Evolutionary conservation across 2,329 filamentous ascomycete species (phyloP).

Genomic region (Albophoma yamanashiensis): DNA sequence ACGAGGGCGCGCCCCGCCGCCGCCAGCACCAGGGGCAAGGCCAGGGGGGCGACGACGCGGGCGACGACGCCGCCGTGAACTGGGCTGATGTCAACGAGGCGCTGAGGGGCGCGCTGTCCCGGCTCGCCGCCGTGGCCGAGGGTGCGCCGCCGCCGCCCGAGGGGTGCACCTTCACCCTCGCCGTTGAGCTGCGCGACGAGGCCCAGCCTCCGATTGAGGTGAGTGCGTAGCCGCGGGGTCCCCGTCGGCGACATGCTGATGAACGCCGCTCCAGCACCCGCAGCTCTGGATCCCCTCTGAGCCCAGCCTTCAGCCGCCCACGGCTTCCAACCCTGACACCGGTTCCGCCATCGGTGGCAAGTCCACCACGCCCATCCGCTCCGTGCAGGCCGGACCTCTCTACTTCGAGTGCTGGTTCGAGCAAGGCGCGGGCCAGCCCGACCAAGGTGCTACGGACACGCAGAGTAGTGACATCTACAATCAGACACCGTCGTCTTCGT

Average conservation of each 20-base stretch:
- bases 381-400: conserved; percentile 46
- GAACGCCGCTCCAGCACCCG: conserved; percentile 32
- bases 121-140: conserved; percentile 49
- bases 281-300: conserved; percentile 51
- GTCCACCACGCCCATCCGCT: conserved; percentile 38
- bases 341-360: conserved; percentile 22
- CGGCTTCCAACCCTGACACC: conserved; percentile 16
- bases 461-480: neutral
- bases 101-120: conserved; percentile 55
- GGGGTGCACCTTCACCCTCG: conserved; percentile 65
- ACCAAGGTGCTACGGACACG: neutral
- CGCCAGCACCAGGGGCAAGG: neutral
- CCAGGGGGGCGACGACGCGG: conserved; percentile 11
- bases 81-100: conserved; percentile 60
- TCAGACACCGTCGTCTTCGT: neutral
- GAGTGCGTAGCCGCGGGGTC: conserved; percentile 15
- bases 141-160: conserved; percentile 46
- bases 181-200: conserved; percentile 58
- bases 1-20: neutral
- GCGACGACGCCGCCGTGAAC: conserved; percentile 24
- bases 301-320: conserved; percentile 29
- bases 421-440: conserved; percentile 8
- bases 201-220: conserved; percentile 47
- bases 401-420: conserved; percentile 59
- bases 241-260: neutral